These are phyloP conservation scores for Phaeosphaeria sp. DNA, from an alignment of 2,329 filamentous ascomycete species.

Conservation along the genomic window DNA sequence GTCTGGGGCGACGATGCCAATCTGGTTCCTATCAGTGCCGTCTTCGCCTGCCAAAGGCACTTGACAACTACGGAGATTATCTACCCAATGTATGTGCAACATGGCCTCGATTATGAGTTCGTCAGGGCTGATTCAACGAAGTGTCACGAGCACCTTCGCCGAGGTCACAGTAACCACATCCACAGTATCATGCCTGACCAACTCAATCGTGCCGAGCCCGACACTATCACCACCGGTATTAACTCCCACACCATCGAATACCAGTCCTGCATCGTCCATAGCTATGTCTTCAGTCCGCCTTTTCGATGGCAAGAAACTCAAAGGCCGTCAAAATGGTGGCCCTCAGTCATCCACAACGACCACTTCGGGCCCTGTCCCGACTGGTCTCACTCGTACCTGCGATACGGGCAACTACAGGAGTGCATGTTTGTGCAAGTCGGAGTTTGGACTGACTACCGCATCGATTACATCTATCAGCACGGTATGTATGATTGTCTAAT, in stretches of 20 bases:
- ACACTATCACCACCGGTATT: background rate
- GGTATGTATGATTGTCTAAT: conserved; percentile 22
- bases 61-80: conserved; percentile 34
- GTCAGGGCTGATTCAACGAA: background rate
- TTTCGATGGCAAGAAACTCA: background rate
- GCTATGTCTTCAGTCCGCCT: background rate
- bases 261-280: background rate
- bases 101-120: too few relatives aligned
- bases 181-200: conserved; percentile 11
- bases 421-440: conserved; percentile 32
- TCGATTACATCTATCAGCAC: conserved; percentile 21
- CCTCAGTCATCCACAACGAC: conserved; percentile 18
- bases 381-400: conserved; percentile 30
- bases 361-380: conserved; percentile 27
- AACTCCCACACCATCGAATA: conserved; percentile 1
- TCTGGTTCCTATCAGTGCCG: conserved; percentile 19
- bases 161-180: conserved; percentile 11
- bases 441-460: conserved; percentile 18
- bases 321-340: background rate
- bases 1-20: conserved; percentile 28
- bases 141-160: conserved; percentile 6
- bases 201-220: background rate
- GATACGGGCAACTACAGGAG: conserved; percentile 25
- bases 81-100: conserved; percentile 30
- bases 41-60: conserved; percentile 27